Conservation (phyloP, 305 asterid genomes). For the Coffea humblotiana region DNA sequence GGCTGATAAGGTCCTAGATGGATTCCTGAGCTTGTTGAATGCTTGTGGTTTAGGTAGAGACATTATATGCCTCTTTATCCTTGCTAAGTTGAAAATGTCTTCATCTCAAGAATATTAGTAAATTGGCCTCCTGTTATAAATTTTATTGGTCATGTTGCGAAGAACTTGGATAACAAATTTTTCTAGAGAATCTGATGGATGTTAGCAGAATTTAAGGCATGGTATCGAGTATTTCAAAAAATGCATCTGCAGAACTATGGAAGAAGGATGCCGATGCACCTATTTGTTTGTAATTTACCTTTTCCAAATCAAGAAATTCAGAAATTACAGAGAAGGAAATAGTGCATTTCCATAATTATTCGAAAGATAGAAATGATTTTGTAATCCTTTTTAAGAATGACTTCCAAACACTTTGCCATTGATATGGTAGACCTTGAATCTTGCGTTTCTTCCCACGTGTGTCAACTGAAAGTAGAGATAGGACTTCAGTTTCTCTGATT, state of each 20-base stretch:
- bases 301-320: background rate
- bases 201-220: background rate
- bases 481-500: slow-evolving; percentile 6
- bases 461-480: slow-evolving; percentile 94
- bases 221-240: background rate
- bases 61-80: background rate
- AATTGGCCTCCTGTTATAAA: background rate
- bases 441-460: slow-evolving; percentile 51
- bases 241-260: background rate
- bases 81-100: background rate
- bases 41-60: no score
- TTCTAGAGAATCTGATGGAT: background rate
- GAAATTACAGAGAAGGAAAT: background rate
- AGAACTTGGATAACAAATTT: background rate
- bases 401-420: background rate
- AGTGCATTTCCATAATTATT: background rate
- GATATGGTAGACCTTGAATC: background rate
- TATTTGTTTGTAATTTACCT: background rate
- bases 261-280: no score
- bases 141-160: no score
- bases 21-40: no score
- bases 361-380: background rate
- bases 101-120: background rate
- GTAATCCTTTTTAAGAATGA: background rate
- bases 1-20: no score